phyloP scores from a whole-genome alignment of 495 filamentous ascomycete genomes.

The Xylaria flabelliformis region DNA sequence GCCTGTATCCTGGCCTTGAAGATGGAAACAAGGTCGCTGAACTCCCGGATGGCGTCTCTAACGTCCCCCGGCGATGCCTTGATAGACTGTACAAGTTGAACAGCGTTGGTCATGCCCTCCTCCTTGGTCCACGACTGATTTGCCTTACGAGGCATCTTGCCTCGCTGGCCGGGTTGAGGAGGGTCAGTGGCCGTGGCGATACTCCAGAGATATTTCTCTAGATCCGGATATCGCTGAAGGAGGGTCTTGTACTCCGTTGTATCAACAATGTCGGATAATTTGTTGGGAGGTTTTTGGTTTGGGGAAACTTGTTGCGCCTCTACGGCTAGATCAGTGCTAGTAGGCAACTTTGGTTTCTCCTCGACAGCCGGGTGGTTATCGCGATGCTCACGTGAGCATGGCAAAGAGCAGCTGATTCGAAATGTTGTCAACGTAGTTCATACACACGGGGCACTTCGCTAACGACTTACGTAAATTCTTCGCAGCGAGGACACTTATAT shows the following conservation, averaged over 20 bases:
- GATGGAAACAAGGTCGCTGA: constrained; percentile 37
- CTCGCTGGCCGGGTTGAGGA: constrained; percentile 19
- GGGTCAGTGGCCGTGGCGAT: constrained; percentile 42
- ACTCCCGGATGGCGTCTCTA: constrained; percentile 42
- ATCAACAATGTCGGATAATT: constrained; percentile 36
- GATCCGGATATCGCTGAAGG: constrained; percentile 36
- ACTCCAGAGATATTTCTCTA: constrained; percentile 37
- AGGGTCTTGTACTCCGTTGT: constrained; percentile 39
- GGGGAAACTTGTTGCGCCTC: background rate
- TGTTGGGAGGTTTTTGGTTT: background rate
- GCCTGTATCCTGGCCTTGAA: constrained; percentile 24
- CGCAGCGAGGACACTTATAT: constrained; percentile 68
- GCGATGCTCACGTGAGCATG: constrained; percentile 71
- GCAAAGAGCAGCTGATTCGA: constrained; percentile 68
- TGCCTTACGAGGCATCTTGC: constrained; percentile 22
- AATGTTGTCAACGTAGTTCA: constrained; percentile 10
- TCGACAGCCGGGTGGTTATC: constrained; percentile 36
- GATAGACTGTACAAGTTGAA: constrained; percentile 33
- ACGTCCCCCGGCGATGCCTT: constrained; percentile 37
- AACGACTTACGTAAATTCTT: constrained; percentile 60
- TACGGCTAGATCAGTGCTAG: background rate
- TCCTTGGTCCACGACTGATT: constrained; percentile 38
- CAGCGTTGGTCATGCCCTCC: constrained; percentile 36
- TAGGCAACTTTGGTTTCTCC: constrained; percentile 1
- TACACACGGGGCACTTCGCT: background rate